Percentiles rank a stretch among this genome's conserved stretches.
Conservation (phyloP, 2,329 filamentous ascomycete species). For the Stachybotrys elegans region DNA sequence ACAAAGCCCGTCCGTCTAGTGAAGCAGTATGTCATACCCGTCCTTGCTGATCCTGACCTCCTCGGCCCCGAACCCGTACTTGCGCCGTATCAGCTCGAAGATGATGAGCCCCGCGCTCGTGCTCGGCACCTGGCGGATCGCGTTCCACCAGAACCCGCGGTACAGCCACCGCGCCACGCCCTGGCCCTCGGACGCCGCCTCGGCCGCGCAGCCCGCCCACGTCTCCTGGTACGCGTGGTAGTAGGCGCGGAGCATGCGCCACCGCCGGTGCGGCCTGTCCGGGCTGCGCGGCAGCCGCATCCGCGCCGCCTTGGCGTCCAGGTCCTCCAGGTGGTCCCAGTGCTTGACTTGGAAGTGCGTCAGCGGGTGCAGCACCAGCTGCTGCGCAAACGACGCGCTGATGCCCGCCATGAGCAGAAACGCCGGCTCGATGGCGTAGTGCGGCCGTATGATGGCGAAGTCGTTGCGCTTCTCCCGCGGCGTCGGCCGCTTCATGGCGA, state of each 20-base stretch:
- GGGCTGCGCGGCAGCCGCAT: conserved; percentile 27
- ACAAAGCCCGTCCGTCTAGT: no score
- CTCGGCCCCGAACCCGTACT: conserved; percentile 61
- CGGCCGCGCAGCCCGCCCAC: conserved; percentile 51
- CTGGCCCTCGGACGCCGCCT: conserved; percentile 51
- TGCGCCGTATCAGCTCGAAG: conserved; percentile 69
- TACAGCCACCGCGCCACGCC: conserved; percentile 62
- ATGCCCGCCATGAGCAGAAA: conserved; percentile 68
- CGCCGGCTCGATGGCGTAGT: conserved; percentile 69
- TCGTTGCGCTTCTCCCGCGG: conserved; percentile 17
- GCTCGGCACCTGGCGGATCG: conserved; percentile 69
- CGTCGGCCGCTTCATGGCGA: conserved; percentile 40
- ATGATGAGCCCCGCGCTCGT: conserved; percentile 74
- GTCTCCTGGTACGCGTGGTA: conserved; percentile 68
- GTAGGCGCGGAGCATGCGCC: conserved; percentile 58
- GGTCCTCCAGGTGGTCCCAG: conserved; percentile 66
- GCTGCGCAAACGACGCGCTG: conserved; percentile 63
- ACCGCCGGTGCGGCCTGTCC: conserved; percentile 27
- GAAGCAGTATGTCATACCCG: conserved; percentile 65
- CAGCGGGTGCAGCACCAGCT: conserved; percentile 65
- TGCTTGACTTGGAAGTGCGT: conserved; percentile 67
- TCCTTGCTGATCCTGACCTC: conserved; percentile 62
- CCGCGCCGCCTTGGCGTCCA: conserved; percentile 56
- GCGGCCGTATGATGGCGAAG: conserved; percentile 57
- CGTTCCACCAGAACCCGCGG: conserved; percentile 66